Conservation (phyloP, 768 basidiomycete species). For the Mycena vulgaris region DNA sequence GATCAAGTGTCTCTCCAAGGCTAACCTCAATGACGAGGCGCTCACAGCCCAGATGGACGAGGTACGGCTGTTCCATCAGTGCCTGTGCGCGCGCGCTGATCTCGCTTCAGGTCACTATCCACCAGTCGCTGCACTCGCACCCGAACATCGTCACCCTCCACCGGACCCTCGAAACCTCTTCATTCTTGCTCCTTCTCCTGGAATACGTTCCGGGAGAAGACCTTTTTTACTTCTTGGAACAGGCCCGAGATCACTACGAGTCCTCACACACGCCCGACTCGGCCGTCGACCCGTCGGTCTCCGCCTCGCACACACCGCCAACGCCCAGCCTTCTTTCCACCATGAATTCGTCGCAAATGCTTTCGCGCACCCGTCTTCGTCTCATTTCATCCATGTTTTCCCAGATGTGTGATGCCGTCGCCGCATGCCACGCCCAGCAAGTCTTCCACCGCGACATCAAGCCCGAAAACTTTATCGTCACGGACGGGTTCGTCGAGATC, state of each 20-base stretch:
- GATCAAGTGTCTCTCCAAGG: constrained; percentile 97
- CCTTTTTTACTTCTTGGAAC: constrained; percentile 98
- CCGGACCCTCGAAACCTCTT: constrained; percentile 92
- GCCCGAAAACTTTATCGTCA: constrained; percentile 98
- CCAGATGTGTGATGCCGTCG: constrained; percentile 99
- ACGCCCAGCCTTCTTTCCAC: constrained; percentile 94
- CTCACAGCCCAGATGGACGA: constrained; percentile 93
- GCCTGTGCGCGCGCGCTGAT: constrained; percentile 25
- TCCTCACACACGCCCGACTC: constrained; percentile 54
- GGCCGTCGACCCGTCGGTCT: constrained; percentile 58
- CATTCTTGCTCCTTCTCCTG: constrained; percentile 92
- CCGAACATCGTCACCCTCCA: constrained; percentile 96
- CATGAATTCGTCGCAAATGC: constrained; percentile 82
- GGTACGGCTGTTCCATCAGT: constrained; percentile 56
- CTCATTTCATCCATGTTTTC: constrained; percentile 98
- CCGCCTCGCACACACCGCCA: constrained; percentile 83
- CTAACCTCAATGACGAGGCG: constrained; percentile 91
- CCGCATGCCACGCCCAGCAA: constrained; percentile 90
- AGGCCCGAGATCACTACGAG: constrained; percentile 90
- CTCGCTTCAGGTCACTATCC: constrained; percentile 83
- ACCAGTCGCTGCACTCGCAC: constrained; percentile 92
- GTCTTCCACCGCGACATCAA: constrained; percentile 99
- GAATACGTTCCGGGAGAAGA: constrained; percentile 98
- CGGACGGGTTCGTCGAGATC: constrained; percentile 78
- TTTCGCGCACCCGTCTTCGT: constrained; percentile 89